Evolutionary conservation across 1,284 basidiomycete genomes (phyloP), one percentile per base, ranked within the genome.

Genomic region (Mycena citricolor): DNA sequence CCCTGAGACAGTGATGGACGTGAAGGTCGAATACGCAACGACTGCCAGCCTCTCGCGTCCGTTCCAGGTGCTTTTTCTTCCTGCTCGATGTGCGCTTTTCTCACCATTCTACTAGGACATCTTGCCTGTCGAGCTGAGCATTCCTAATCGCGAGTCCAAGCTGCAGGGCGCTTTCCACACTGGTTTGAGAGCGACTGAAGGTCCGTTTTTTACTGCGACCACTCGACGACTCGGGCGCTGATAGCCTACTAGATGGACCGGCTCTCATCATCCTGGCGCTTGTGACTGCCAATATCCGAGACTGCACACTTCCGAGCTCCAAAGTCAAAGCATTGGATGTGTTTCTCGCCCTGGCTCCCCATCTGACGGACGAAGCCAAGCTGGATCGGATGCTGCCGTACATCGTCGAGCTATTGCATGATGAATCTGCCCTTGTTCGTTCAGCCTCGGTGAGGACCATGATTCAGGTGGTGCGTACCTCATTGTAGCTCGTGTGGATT

Each of bases 361-460:
- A 90, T 59, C 74, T 99, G 24, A 90, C 89, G 0, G 97, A 99
- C 60, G 95, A 98, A 63, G 92, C 93, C 12, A 95, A 95, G 61
- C 71, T 99, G 34, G 97, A 99, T 62, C 83, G 94, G 4, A 83
- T 98, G 65, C 73, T 97, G 2, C 97, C 97, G 0, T 98, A 92
- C 56, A 78, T 97, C 20, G 83, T 97, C 5, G 89, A 94, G 32
- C 72, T 98, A 10, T 67, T 97, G 16, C 84, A 90, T 47, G 94
- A 99, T 56, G 90, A 93, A 14, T 78, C 81, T 1, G 80, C 90
- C 0, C 68, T 81, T 8, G 94, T 99, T 0, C 81, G 94, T 17
- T 76, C 81, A 1, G 83, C 85, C 2, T 87, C 91, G 0, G 64
- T 97, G 45, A 74, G 90, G 37, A 89, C 86, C 0, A 68, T 97